These are phyloP conservation scores for Solanum dulcamara DNA, from an alignment of 257 asterid species.

Conservation along the genomic window DNA sequence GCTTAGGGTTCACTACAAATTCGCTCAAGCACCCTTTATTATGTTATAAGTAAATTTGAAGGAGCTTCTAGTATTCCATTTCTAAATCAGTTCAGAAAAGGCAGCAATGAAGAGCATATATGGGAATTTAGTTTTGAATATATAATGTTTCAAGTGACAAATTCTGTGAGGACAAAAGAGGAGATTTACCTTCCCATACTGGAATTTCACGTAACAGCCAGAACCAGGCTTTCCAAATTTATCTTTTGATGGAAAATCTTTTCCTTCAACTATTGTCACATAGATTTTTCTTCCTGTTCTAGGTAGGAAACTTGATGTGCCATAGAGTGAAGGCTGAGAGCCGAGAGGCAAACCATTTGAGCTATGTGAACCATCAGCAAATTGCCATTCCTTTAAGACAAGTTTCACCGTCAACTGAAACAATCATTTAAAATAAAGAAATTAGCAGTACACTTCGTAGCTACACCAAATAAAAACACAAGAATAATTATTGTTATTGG, in stretches of 20 bases:
- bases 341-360: conserved; percentile 19
- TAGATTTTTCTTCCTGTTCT: conserved; percentile 74
- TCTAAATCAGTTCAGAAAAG: background rate
- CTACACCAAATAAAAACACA: background rate
- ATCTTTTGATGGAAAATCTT: conserved; percentile 64
- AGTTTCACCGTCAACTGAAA: conserved; percentile 81
- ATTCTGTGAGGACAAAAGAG: background rate
- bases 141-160: background rate
- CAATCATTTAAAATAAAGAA: conserved; percentile 8
- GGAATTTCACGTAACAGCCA: conserved; percentile 68
- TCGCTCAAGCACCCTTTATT: background rate
- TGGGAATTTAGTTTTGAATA: background rate
- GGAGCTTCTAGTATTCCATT: background rate
- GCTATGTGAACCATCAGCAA: conserved; percentile 81
- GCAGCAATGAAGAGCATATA: background rate
- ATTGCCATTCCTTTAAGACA: conserved; percentile 87
- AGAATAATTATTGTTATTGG: background rate
- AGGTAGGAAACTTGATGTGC: conserved; percentile 33
- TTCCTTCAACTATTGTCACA: conserved; percentile 69
- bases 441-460: background rate
- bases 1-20: background rate
- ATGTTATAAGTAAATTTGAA: background rate
- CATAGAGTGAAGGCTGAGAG: conserved; percentile 35
- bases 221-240: conserved; percentile 68
- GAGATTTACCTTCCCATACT: conserved; percentile 74